phyloP scores from a whole-genome alignment of 2,329 filamentous ascomycete species.

The Didymella keratinophila region DNA sequence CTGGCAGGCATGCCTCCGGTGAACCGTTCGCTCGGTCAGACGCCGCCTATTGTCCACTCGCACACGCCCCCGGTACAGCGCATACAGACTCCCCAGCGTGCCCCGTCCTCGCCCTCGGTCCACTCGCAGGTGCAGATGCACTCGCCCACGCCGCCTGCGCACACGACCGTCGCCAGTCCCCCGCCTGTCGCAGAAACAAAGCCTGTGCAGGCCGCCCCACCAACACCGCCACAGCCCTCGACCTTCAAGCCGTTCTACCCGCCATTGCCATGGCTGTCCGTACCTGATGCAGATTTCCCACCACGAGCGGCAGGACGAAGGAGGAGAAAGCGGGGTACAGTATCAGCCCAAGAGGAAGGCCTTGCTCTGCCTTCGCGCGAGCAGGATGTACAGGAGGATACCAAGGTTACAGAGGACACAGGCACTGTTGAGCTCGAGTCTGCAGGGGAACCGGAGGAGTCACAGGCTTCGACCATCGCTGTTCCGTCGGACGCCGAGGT shows the following conservation, averaged over 20 bases:
- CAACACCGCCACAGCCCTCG: constrained; percentile 33
- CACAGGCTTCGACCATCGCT: constrained; percentile 55
- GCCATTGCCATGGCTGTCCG: constrained; percentile 67
- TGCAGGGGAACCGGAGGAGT: constrained; percentile 49
- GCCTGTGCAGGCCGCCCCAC: constrained; percentile 25
- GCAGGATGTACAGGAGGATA: constrained; percentile 32
- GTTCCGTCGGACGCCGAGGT: constrained; percentile 56
- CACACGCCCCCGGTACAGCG: constrained; percentile 46
- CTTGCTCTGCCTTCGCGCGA: constrained; percentile 63
- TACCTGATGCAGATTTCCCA: constrained; percentile 63
- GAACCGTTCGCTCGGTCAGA: constrained; percentile 49
- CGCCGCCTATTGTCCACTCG: constrained; percentile 49
- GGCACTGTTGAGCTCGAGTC: constrained; percentile 50
- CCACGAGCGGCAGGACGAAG: constrained; percentile 56
- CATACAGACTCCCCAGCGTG: constrained; percentile 41
- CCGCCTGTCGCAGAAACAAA: constrained; percentile 25
- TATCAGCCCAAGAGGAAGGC: constrained; percentile 48
- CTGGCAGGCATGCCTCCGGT: constrained; percentile 57
- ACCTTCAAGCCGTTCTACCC: constrained; percentile 58
- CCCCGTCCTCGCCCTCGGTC: constrained; percentile 47
- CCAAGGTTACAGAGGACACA: constrained; percentile 22
- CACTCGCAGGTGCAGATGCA: constrained; percentile 46
- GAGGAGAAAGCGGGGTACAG: constrained; percentile 54
- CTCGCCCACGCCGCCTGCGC: constrained; percentile 44
- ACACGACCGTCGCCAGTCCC: constrained; percentile 23